phyloP scores from a whole-genome alignment of 495 filamentous ascomycete species.

The Penicillium silybi region DNA sequence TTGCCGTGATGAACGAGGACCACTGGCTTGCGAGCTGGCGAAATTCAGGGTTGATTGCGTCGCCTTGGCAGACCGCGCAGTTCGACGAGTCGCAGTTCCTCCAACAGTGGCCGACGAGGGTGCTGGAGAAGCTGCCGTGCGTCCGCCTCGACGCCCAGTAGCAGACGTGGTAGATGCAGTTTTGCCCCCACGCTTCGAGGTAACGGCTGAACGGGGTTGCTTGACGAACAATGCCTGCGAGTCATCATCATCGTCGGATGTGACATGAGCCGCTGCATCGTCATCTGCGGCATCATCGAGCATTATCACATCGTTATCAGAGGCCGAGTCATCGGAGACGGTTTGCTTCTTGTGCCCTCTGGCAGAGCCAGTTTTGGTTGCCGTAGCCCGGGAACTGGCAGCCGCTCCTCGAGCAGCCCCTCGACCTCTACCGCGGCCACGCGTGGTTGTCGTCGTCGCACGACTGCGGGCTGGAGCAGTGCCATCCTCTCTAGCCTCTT shows the following conservation, averaged over 20 bases:
- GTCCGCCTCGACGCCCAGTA: constrained; percentile 23
- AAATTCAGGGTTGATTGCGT: constrained; percentile 75
- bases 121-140: constrained; percentile 38
- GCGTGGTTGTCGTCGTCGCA: constrained; percentile 28
- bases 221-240: constrained; percentile 52
- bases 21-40: constrained; percentile 50
- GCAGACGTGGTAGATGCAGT: constrained; percentile 18
- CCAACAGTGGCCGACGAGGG: constrained; percentile 44
- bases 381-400: constrained; percentile 31
- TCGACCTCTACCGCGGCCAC: constrained; percentile 50
- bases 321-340: constrained; percentile 55
- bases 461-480: constrained; percentile 22
- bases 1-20: constrained; percentile 38
- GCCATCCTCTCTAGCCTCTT: constrained; percentile 45
- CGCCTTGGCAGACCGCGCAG: constrained; percentile 26
- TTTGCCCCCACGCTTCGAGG: constrained; percentile 22
- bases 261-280: constrained; percentile 33
- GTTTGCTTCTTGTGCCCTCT: constrained; percentile 42
- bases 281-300: constrained; percentile 61
- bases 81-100: constrained; percentile 32
- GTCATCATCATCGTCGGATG: constrained; percentile 40
- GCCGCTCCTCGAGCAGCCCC: constrained; percentile 42
- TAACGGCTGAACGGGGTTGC: constrained; percentile 38
- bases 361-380: constrained; percentile 38
- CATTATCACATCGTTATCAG: constrained; percentile 63